These are phyloP conservation scores for Inosperma sp. DNA, from an alignment of 768 basidiomycete species.

Conservation along the genomic window DNA sequence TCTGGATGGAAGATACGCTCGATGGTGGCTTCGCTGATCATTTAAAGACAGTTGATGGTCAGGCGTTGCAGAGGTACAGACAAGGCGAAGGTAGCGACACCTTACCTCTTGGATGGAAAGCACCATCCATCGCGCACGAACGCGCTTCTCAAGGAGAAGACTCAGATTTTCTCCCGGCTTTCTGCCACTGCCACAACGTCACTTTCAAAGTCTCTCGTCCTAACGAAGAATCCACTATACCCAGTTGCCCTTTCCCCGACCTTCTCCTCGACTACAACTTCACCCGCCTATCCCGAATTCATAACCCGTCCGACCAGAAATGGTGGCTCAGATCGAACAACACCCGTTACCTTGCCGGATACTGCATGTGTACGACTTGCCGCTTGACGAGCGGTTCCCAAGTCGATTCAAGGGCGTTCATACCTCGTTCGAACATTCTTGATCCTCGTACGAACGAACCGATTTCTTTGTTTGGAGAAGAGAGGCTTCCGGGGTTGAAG, in stretches of 20 bases:
- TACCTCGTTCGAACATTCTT: slow-evolving; percentile 26
- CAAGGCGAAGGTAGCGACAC: slow-evolving; percentile 15
- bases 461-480: slow-evolving; percentile 13
- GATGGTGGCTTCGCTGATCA: slow-evolving; percentile 33
- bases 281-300: slow-evolving; percentile 20
- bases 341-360: slow-evolving; percentile 27
- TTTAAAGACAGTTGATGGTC: slow-evolving; percentile 14
- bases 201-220: slow-evolving; percentile 26
- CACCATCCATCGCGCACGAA: background rate
- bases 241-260: slow-evolving; percentile 25
- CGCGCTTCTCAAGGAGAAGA: background rate
- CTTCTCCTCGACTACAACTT: slow-evolving; percentile 22
- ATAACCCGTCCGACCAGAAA: slow-evolving; percentile 25
- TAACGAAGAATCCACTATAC: slow-evolving; percentile 17
- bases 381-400: slow-evolving; percentile 26
- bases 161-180: slow-evolving; percentile 17
- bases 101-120: slow-evolving; percentile 23
- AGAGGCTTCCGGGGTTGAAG: slow-evolving; percentile 21
- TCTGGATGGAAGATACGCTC: slow-evolving; percentile 27
- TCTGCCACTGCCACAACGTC: slow-evolving; percentile 27
- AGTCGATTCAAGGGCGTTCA: slow-evolving; percentile 28
- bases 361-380: slow-evolving; percentile 29
- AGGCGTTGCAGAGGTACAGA: slow-evolving; percentile 19
- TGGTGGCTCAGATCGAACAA: slow-evolving; percentile 26
- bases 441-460: slow-evolving; percentile 11